Evolutionary conservation across 805 yeast species (phyloP), one percentile per base, ranked within the genome.

Genomic region (Suhomyces sp.): DNA sequence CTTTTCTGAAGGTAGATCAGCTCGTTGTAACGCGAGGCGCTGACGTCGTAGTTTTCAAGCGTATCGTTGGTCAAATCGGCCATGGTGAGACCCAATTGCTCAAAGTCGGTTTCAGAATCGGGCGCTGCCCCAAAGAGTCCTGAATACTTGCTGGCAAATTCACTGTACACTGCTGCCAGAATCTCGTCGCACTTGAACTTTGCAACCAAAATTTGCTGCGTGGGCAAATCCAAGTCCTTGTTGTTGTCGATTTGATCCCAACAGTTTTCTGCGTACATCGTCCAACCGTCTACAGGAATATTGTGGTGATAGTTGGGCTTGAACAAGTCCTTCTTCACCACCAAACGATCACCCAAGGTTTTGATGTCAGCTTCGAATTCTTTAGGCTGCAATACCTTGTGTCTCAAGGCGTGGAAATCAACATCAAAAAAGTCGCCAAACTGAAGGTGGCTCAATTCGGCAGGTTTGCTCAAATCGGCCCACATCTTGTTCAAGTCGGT

Each of bases 241-340:
- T 94, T 94, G 55, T 80, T 78, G 66, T 90, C 96, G 61, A 94
- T 94, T 68, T 90, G 97, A 48, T 88, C 85, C 99, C 99, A 94
- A 58, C 96, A 85, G 63, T 85, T 87, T 50, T 84, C 86, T 1
- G 97, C 91, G 61, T 94, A 94, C 66, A 91, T 70, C 3, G 93
- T 80, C 98, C 99, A 94, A 21, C 97, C 98, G 69, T 94, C 99
- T 49, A 93, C 77, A 9, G 99, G 99, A 51, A 94, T 83, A 46
- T 80, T 77, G 58, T 94, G 91, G 63, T 89, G 96, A 66, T 90
- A 92, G 46, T 82, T 77, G 2, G 80, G 77, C 53, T 82, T 80
- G 74, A 91, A 89, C 33, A 85, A 73, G 44, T 58, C 66, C n/a
- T 60, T 68, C 17, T 45, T 35, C 49, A 72, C 69, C 13, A 74